A percentile compares a stretch with the other conserved stretches of the same genome.
Conservation (phyloP, 2,329 filamentous ascomycete genomes). For the Cladosporium sp. region DNA sequence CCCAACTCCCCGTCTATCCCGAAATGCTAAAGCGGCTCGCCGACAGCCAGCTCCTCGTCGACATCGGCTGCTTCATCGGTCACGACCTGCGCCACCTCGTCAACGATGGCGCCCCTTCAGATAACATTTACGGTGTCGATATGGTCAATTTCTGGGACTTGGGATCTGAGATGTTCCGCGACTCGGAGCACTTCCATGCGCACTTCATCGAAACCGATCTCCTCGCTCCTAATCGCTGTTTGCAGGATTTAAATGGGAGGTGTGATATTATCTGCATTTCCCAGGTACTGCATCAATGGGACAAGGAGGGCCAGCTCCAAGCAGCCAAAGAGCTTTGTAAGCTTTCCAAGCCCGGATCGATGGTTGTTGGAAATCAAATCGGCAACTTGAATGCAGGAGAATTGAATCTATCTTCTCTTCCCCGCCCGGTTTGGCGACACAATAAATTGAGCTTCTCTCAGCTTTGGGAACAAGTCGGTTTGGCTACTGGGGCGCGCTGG, state of each 20-base stretch:
- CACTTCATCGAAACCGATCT: slow-evolving; percentile 28
- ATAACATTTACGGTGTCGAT: slow-evolving; percentile 30
- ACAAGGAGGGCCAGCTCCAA: slow-evolving; percentile 35
- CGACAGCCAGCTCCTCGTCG: slow-evolving; percentile 33
- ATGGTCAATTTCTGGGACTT: slow-evolving; percentile 29
- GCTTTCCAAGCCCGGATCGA: slow-evolving; percentile 31
- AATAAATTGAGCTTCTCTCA: slow-evolving; percentile 32
- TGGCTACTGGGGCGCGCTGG: slow-evolving; percentile 35
- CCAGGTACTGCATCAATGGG: slow-evolving; percentile 38
- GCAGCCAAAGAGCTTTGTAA: slow-evolving; percentile 29
- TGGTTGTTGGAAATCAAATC: slow-evolving; percentile 38
- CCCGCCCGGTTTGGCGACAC: slow-evolving; percentile 29
- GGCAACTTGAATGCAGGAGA: slow-evolving; percentile 29
- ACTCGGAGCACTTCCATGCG: slow-evolving; percentile 27
- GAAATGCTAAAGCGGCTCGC: slow-evolving; percentile 20
- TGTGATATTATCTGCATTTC: slow-evolving; percentile 38
- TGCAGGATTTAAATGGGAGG: slow-evolving; percentile 34
- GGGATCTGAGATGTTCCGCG: slow-evolving; percentile 33
- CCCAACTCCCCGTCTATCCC: slow-evolving; percentile 16
- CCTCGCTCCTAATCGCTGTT: slow-evolving; percentile 5
- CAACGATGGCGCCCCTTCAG: slow-evolving; percentile 29
- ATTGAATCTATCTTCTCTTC: background rate
- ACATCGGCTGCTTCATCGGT: slow-evolving; percentile 35
- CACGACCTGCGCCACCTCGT: slow-evolving; percentile 35
- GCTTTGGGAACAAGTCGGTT: slow-evolving; percentile 36